Percentiles rank a stretch among this genome's conserved stretches.
Evolutionary conservation across 345 rosid genomes (phyloP).

Genomic region (Dipteronia sinensis): DNA sequence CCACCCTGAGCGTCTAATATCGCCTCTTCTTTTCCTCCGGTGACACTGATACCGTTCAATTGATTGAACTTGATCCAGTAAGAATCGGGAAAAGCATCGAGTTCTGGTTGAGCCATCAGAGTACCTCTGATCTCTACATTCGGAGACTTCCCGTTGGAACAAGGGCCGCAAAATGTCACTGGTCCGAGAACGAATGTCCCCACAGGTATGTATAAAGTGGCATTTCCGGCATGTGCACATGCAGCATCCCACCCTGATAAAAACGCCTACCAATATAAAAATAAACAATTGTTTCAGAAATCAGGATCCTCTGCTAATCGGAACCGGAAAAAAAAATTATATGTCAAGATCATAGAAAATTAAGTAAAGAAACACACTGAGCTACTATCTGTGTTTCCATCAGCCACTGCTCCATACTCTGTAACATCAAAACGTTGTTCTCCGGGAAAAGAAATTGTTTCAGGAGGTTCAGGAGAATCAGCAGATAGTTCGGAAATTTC

Average conservation of each 20-base stretch:
- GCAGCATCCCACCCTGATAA: constrained; percentile 42
- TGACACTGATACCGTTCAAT: constrained; percentile 29
- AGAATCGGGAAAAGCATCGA: constrained; percentile 18
- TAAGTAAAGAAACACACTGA: constrained; percentile 27
- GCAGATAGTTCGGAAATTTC: not conserved
- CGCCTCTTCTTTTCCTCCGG: constrained; percentile 17
- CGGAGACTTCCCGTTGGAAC: constrained; percentile 32
- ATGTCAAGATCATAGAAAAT: not conserved
- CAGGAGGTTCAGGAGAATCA: constrained; percentile 19
- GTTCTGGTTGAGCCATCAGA: constrained; percentile 33
- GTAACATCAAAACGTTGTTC: constrained; percentile 37
- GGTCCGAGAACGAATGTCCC: constrained; percentile 40
- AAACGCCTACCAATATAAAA: constrained; percentile 34
- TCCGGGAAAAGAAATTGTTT: not conserved
- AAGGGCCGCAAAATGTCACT: constrained; percentile 38
- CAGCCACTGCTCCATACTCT: constrained; percentile 40
- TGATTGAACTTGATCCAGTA: constrained; percentile 43
- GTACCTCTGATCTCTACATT: constrained; percentile 37
- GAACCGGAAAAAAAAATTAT: no score
- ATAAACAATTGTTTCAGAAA: not conserved
- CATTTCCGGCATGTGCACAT: constrained; percentile 27
- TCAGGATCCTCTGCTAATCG: not conserved
- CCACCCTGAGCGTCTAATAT: constrained; percentile 48
- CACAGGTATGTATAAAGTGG: constrained; percentile 35
- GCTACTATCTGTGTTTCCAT: constrained; percentile 40